A percentile compares a stretch with the other conserved stretches of the same genome.
These are phyloP conservation scores for Suhomyces sp. DNA, from an alignment of 805 yeast genomes.

Conservation along the genomic window DNA sequence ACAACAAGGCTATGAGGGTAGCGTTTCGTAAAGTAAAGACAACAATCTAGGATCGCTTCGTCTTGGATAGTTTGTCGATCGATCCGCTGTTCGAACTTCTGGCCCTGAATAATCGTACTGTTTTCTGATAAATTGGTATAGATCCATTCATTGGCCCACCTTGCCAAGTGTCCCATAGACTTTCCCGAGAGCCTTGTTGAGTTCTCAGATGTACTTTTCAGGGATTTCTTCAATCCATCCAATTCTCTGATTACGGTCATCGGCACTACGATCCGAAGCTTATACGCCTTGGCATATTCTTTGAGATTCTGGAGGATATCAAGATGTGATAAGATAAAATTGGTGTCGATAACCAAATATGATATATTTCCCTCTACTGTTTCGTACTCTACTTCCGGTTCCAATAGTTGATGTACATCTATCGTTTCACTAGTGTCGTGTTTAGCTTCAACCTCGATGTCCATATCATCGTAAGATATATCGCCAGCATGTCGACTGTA, in stretches of 20 bases:
- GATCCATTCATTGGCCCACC: constrained; percentile 80
- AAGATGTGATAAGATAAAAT: constrained; percentile 72
- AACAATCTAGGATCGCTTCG: constrained; percentile 85
- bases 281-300: constrained; percentile 36
- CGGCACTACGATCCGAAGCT: constrained; percentile 65
- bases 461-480: constrained; percentile 1
- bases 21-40: constrained; percentile 56
- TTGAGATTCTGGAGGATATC: constrained; percentile 54
- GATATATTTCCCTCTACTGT: constrained; percentile 21
- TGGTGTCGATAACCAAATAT: constrained; percentile 74
- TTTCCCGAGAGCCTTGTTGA: constrained; percentile 17
- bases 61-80: constrained; percentile 55
- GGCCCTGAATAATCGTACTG: constrained; percentile 59
- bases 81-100: constrained; percentile 54
- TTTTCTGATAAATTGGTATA: constrained; percentile 55
- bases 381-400: constrained; percentile 3
- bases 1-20: constrained; percentile 45
- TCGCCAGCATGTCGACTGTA: not conserved
- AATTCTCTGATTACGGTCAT: constrained; percentile 67
- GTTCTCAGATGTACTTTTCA: constrained; percentile 12
- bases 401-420: no score
- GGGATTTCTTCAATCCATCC: constrained; percentile 71
- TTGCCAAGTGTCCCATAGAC: constrained; percentile 56
- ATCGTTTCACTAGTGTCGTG: not conserved
- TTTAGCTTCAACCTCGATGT: no score